Conservation (phyloP, 257 asterid genomes). For the Pogostemon cablin region DNA sequence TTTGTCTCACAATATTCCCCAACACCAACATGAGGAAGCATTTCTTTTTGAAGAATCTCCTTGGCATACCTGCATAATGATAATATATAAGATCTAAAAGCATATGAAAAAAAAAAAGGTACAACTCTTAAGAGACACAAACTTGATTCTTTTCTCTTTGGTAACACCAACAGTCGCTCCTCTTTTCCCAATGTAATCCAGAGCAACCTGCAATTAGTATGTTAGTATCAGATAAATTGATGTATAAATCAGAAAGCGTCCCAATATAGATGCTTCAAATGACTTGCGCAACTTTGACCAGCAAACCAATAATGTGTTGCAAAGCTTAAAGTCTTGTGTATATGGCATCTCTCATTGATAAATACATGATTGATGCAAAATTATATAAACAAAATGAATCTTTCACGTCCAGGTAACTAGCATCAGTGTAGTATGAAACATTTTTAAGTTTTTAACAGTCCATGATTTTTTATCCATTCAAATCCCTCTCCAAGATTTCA, state of each 20-base stretch:
- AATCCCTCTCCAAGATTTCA: constrained; percentile 1
- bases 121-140: constrained; percentile 36
- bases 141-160: constrained; percentile 93
- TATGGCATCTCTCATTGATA: not conserved
- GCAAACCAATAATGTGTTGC: constrained; percentile 10
- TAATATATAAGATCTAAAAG: constrained; percentile 25
- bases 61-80: constrained; percentile 75
- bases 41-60: constrained; percentile 94
- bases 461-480: constrained; percentile 14
- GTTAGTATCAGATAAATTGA: constrained; percentile 1
- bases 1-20: constrained; percentile 93
- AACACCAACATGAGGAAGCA: constrained; percentile 99
- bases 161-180: constrained; percentile 98
- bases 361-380: not conserved
- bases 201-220: constrained; percentile 71
- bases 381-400: not conserved
- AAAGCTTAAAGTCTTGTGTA: not conserved
- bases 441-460: not conserved
- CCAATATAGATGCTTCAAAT: not conserved
- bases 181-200: constrained; percentile 96
- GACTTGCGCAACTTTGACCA: not conserved
- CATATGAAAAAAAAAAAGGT: not conserved
- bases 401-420: not conserved
- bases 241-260: not conserved
- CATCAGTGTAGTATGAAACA: not conserved